Evolutionary conservation across 75 land plant species (phyloP).

Genomic region (Sequoia sempervirens): DNA sequence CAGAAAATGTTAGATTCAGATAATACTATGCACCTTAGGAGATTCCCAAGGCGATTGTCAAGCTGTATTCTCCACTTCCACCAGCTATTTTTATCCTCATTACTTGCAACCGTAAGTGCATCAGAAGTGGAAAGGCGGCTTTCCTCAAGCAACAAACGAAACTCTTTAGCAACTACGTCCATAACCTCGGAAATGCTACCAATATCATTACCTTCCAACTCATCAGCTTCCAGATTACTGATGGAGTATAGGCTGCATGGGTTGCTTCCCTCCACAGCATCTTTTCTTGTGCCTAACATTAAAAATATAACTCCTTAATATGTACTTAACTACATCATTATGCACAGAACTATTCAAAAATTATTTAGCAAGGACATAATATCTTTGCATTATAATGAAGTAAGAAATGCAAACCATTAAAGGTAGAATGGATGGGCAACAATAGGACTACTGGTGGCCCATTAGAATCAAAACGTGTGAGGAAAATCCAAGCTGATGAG

Average conservation of each 20-base stretch:
- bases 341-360: not conserved
- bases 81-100: constrained; percentile 47
- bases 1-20: not conserved
- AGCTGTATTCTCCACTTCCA: constrained; percentile 69
- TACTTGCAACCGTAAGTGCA: constrained; percentile 18
- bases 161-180: constrained; percentile 47
- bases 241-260: not conserved
- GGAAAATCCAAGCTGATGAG: constrained; percentile 61
- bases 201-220: constrained; percentile 40
- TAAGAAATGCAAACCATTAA: constrained; percentile 33
- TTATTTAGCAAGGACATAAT: not conserved
- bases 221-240: not conserved
- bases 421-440: constrained; percentile 40
- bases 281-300: constrained; percentile 3
- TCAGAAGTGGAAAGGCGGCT: constrained; percentile 52
- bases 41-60: constrained; percentile 49
- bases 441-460: constrained; percentile 49
- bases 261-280: not conserved
- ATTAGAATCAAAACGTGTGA: constrained; percentile 45
- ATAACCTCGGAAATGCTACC: constrained; percentile 25
- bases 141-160: constrained; percentile 52
- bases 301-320: constrained; percentile 5
- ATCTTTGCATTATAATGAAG: not conserved
- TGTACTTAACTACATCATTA: not conserved
- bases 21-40: constrained; percentile 43